These are phyloP conservation scores for Heliamphora exappendiculata DNA, from an alignment of 148 eudicot genomes.

Conservation along the genomic window DNA sequence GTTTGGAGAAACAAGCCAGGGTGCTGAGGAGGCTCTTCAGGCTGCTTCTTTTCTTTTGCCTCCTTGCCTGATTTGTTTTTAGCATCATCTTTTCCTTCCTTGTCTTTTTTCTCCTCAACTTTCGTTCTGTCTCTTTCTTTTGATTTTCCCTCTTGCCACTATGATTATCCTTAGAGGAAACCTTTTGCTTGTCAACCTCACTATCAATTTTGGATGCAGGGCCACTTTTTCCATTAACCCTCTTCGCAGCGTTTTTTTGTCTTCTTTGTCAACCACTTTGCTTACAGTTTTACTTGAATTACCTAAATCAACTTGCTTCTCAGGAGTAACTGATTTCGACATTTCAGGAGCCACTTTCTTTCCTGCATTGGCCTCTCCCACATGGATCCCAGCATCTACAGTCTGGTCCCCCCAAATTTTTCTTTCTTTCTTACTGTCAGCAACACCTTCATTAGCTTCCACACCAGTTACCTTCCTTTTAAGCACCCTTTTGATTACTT, in stretches of 20 bases:
- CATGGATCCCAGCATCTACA: constrained; percentile 16
- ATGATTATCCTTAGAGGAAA: constrained; percentile 29
- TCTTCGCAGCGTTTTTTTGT: constrained; percentile 32
- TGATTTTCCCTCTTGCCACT: constrained; percentile 33
- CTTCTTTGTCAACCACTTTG: constrained; percentile 28
- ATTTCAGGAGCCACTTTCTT: constrained; percentile 13
- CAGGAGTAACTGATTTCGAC: constrained; percentile 19
- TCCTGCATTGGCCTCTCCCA: constrained; percentile 21
- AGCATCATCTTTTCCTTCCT: constrained; percentile 47
- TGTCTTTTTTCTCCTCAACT: constrained; percentile 52
- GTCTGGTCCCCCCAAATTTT: constrained; percentile 18
- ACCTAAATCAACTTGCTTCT: constrained; percentile 24
- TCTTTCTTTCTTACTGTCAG: constrained; percentile 23
- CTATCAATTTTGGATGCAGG: constrained; percentile 21
- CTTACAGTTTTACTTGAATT: constrained; percentile 29
- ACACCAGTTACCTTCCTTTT: constrained; percentile 41
- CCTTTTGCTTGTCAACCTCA: constrained; percentile 24
- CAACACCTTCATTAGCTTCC: constrained; percentile 31
- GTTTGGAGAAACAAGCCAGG: constrained; percentile 77
- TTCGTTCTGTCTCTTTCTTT: constrained; percentile 40
- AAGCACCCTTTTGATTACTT: constrained; percentile 66
- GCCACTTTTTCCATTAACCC: constrained; percentile 24
- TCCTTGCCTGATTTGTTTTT: constrained; percentile 49
- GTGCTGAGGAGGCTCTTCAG: constrained; percentile 77
- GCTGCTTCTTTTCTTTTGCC: constrained; percentile 48